phyloP scores from a whole-genome alignment of 176 grass and related monocot species.

The Oryza glumipatula region DNA sequence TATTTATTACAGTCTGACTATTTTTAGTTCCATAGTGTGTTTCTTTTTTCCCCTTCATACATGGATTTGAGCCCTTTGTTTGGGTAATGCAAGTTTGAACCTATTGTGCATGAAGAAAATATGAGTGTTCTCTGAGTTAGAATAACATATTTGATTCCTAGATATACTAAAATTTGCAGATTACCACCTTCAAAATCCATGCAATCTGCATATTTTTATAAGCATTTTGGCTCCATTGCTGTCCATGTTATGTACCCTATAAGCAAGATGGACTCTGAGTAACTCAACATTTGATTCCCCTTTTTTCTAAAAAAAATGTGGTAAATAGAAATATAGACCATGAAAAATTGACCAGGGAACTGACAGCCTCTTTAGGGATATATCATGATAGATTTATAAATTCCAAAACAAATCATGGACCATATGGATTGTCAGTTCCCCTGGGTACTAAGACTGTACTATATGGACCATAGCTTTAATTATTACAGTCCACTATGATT shows the following conservation, averaged over 20 bases:
- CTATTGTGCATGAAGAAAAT: background rate
- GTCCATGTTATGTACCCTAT: background rate
- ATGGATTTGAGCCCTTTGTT: background rate
- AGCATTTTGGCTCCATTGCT: background rate
- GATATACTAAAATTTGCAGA: background rate
- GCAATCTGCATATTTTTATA: background rate
- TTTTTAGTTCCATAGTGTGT: background rate
- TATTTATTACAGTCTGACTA: background rate
- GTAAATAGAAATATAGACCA: background rate
- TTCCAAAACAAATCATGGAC: background rate
- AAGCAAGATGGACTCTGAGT: background rate
- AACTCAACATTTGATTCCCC: background rate
- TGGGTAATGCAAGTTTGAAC: background rate
- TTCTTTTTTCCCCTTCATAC: constrained; percentile 24
- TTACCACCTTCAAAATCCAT: constrained; percentile 4
- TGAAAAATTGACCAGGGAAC: background rate
- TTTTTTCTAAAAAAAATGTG: background rate
- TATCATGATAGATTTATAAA: background rate
- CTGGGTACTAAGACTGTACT: background rate
- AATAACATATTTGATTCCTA: background rate
- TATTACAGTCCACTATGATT: background rate
- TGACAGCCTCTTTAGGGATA: background rate
- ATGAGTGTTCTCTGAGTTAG: background rate
- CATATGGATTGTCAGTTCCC: background rate
- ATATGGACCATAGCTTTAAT: background rate